A percentile compares a stretch with the other conserved stretches of the same genome.
Conservation (phyloP, 176 grass and related monocot species). For the Panicum miliaceum region DNA sequence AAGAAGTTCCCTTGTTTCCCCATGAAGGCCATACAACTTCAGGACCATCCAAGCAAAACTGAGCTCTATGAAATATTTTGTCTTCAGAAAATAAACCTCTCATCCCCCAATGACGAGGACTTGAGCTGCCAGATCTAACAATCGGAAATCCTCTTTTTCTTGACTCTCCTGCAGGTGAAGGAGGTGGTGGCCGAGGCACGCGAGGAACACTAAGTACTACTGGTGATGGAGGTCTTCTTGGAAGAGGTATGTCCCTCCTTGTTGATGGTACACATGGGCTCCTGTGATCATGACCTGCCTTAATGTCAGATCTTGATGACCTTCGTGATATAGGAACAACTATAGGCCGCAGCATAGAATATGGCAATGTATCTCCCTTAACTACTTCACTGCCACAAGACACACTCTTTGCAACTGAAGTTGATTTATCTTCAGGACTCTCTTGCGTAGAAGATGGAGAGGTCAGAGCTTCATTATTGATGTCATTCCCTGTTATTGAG, state of each 20-base stretch:
- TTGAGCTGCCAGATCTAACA: conserved; percentile 98
- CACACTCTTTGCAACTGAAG: conserved; percentile 45
- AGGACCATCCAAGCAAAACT: conserved; percentile 87
- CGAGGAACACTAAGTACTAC: conserved; percentile 92
- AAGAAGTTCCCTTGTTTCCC: conserved; percentile 60
- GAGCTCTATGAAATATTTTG: conserved; percentile 66
- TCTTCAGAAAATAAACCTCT: conserved; percentile 83
- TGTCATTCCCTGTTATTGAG: conserved; percentile 62
- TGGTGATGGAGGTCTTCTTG: conserved; percentile 88
- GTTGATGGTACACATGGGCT: conserved; percentile 85
- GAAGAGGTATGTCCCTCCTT: conserved; percentile 74
- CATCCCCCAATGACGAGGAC: conserved; percentile 92
- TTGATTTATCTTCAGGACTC: conserved; percentile 63
- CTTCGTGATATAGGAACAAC: conserved; percentile 84
- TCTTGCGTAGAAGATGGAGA: conserved; percentile 55
- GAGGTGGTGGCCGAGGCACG: conserved; percentile 81
- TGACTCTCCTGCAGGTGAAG: conserved; percentile 80
- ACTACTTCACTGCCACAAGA: conserved; percentile 68
- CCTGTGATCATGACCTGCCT: conserved; percentile 76
- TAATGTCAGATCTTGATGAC: conserved; percentile 88
- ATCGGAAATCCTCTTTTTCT: conserved; percentile 85
- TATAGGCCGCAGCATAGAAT: conserved; percentile 85
- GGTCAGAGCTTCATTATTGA: conserved; percentile 45
- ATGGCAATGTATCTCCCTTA: conserved; percentile 84
- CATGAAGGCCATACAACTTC: conserved; percentile 97